These are phyloP conservation scores for Ciborinia camelliae DNA, from an alignment of 2,329 filamentous ascomycete species.

Conservation along the genomic window DNA sequence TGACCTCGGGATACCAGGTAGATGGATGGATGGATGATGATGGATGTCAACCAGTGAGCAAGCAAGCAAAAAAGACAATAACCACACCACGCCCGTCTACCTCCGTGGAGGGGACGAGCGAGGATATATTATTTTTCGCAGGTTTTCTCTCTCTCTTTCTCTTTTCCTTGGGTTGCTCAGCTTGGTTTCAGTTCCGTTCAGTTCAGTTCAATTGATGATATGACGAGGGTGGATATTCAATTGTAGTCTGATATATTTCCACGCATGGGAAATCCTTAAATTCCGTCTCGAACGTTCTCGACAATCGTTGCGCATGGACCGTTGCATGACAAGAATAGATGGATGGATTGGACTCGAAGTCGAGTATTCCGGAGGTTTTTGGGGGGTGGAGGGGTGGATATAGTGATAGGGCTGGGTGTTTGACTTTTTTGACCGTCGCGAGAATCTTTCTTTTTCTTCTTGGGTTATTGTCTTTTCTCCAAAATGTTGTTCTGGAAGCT, in stretches of 20 bases:
- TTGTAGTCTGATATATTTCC: slow-evolving; percentile 28
- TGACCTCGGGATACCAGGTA: too few species aligned
- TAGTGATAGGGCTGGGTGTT: background rate
- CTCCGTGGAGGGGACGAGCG: slow-evolving; percentile 39
- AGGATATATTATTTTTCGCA: slow-evolving; percentile 29
- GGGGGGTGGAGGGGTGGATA: background rate
- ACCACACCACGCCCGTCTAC: slow-evolving; percentile 37
- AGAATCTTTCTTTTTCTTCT: background rate
- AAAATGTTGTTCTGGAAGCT: slow-evolving; percentile 4
- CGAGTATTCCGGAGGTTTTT: background rate
- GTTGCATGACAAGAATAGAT: slow-evolving; percentile 29
- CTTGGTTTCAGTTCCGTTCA: too few species aligned
- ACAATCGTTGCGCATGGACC: slow-evolving; percentile 25
- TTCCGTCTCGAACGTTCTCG: slow-evolving; percentile 7
- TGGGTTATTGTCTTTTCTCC: background rate
- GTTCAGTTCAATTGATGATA: background rate
- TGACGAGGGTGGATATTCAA: slow-evolving; percentile 15
- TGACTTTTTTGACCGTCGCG: background rate
- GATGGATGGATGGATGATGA: too few species aligned
- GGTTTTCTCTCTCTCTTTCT: background rate
- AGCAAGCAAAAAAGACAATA: too few species aligned
- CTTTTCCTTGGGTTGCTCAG: too few species aligned
- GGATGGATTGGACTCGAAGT: slow-evolving; percentile 22
- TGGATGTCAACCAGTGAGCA: too few species aligned
- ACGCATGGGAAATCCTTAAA: slow-evolving; percentile 23